A percentile compares a stretch with the other conserved stretches of the same genome.
These are phyloP conservation scores for Pseudogymnoascus pannorum DNA, from an alignment of 2,329 filamentous ascomycete species.

Conservation along the genomic window DNA sequence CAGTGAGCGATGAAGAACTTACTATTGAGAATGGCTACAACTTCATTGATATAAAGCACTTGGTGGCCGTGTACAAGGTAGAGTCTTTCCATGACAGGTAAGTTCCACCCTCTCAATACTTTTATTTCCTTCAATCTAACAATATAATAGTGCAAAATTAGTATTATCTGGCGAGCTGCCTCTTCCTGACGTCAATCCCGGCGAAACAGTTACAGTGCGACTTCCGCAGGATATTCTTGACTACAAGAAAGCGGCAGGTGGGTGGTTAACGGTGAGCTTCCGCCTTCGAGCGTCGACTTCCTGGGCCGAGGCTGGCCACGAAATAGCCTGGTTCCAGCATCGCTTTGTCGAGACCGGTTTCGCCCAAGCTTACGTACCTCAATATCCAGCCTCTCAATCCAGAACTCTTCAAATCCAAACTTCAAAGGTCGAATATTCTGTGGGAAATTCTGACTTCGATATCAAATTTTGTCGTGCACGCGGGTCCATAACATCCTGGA, in stretches of 20 bases:
- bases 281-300: conserved; percentile 34
- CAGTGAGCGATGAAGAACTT: conserved; percentile 32
- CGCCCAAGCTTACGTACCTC: conserved; percentile 13
- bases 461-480: conserved; percentile 40
- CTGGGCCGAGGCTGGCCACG: conserved; percentile 48
- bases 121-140: not conserved
- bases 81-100: conserved; percentile 37
- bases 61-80: conserved; percentile 38
- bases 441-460: conserved; percentile 30
- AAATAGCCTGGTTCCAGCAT: conserved; percentile 41
- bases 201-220: conserved; percentile 30
- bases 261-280: conserved; percentile 42
- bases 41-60: conserved; percentile 43
- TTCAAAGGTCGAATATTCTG: conserved; percentile 22
- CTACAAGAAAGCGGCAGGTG: conserved; percentile 22
- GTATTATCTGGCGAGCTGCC: conserved; percentile 33
- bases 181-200: conserved; percentile 36
- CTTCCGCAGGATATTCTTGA: conserved; percentile 26
- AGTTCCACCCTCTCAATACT: too few species aligned
- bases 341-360: not conserved
- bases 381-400: conserved; percentile 12
- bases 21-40: conserved; percentile 42
- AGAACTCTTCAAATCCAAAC: conserved; percentile 10
- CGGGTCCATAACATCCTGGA: conserved; percentile 39
- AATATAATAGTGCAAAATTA: conserved; percentile 18